A percentile compares a stretch with the other conserved stretches of the same genome.
Conservation (phyloP, 2,329 filamentous ascomycete species). For the Didymella exigua region DNA sequence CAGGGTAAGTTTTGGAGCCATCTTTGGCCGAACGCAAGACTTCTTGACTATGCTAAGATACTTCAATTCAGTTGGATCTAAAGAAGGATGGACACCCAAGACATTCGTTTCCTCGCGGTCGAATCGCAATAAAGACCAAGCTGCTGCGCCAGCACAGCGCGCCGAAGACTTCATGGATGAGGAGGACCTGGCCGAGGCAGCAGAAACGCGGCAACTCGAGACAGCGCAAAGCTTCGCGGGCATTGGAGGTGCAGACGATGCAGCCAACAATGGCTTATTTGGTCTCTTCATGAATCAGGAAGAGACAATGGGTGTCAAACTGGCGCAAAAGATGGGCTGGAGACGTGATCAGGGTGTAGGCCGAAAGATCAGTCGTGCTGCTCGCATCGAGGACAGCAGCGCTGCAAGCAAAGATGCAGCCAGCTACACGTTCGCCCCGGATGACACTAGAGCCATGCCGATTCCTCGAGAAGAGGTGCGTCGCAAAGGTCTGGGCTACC, state of each 20-base stretch:
- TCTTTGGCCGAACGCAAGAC: conserved; percentile 26
- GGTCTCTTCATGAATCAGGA: conserved; percentile 74
- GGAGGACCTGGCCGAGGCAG: conserved; percentile 86
- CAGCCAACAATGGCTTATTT: conserved; percentile 62
- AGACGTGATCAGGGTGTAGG: conserved; percentile 91
- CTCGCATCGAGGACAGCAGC: conserved; percentile 65
- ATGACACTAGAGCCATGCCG: conserved; percentile 72
- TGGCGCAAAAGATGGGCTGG: conserved; percentile 95
- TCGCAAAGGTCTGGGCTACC: conserved; percentile 70
- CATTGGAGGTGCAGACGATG: conserved; percentile 68
- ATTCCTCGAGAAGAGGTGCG: conserved; percentile 70
- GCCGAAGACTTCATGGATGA: conserved; percentile 98
- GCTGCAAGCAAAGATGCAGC: conserved; percentile 49
- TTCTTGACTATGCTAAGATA: conserved; percentile 66
- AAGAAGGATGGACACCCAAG: conserved; percentile 94
- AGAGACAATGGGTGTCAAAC: conserved; percentile 84
- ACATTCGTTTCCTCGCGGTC: conserved; percentile 89
- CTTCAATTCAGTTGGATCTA: conserved; percentile 97
- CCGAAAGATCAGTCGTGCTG: conserved; percentile 77
- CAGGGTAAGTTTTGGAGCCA: conserved; percentile 69
- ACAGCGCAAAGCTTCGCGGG: conserved; percentile 76
- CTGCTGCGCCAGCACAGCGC: conserved; percentile 66
- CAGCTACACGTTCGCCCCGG: conserved; percentile 81
- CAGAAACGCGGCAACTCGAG: conserved; percentile 75
- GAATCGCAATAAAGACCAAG: conserved; percentile 73